Base-by-base conservation (phyloP, 345 rosid species). In the Gynandropsis gynandra region DNA sequence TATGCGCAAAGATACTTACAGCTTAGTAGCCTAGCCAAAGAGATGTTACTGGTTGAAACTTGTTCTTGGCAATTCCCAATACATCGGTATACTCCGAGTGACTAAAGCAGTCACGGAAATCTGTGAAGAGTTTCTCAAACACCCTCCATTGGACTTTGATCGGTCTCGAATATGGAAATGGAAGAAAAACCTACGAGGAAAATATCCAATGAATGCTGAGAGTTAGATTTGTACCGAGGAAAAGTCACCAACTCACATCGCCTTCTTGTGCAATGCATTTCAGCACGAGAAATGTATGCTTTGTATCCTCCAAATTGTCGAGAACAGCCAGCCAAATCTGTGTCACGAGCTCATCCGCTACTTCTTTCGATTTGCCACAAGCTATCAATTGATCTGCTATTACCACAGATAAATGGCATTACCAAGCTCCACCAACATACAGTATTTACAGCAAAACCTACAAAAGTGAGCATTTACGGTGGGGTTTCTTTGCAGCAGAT, bases 121-220 rank as follows among this genome's bases (percentile, higher is more conserved):
- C 97, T 0, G 82, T 82, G 72, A 89, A 81, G 14, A 89, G 82
- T 79, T 65, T 89, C 48, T 83, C 95, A 11, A 83, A 81, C 64
- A 89, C 80, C 61, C 71, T 76, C 85, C 95, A 81, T 33, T 80
- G 87, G 1, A 85, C 81, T 64, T 80, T 64, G 11, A 67, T 63
- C 17, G 93, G 85, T 76, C 74, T 81, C 34, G 81, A 59, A 65
- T 85, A 89, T 4, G 95, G 89, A 56, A 76, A 85, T 14, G 94
- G 97, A 61, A 81, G 85, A 68, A 83, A 83, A 16, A 79, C 85
- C 89, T 82, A 78, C 58, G 38, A 5, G 27, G 9, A 21, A 45
- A 17, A 45, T 5, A 12, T 12, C 8, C 5, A 12, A 4, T 1
- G 29, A 24, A 2, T 24, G 4, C 29, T 5, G 5, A 24, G 29